Percentiles rank a stretch among this genome's conserved stretches.
Evolutionary conservation across 306 rosid species (phyloP).

Genomic region (Canavalia gladiata): DNA sequence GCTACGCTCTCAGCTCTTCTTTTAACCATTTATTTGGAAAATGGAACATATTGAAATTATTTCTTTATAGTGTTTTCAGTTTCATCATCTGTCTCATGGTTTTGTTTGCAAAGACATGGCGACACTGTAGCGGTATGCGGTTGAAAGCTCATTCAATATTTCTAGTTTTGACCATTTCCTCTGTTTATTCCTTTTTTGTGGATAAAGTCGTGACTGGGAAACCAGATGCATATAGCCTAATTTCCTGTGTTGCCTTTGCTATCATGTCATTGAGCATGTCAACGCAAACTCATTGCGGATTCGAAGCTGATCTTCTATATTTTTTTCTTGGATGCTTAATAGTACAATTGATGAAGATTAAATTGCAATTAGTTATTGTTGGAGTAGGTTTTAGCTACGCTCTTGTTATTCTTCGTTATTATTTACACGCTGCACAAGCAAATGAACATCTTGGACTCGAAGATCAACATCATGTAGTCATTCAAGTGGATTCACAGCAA

Average conservation of each 20-base stretch:
- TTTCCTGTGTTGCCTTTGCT: conserved; percentile 36
- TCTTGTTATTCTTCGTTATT: conserved; percentile 11
- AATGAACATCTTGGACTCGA: background rate
- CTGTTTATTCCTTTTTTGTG: conserved; percentile 35
- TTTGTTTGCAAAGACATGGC: conserved; percentile 18
- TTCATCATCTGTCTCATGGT: conserved; percentile 1
- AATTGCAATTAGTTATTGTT: background rate
- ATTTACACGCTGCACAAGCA: background rate
- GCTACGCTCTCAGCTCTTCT: conserved; percentile 39
- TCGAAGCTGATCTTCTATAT: conserved; percentile 26
- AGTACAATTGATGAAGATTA: conserved; percentile 36
- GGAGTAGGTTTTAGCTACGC: conserved; percentile 23
- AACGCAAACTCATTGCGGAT: conserved; percentile 6
- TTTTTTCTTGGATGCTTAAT: conserved; percentile 29
- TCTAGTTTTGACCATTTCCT: conserved; percentile 30
- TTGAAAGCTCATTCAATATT: conserved; percentile 30
- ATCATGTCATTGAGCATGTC: conserved; percentile 36
- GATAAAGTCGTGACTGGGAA: conserved; percentile 33
- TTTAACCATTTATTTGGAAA: conserved; percentile 41
- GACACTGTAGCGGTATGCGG: background rate
- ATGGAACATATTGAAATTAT: conserved; percentile 21
- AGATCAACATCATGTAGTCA: background rate
- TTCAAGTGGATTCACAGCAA: background rate
- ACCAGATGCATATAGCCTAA: conserved; percentile 40
- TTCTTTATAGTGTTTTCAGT: conserved; percentile 5